These are phyloP conservation scores for Grigorovia transvaalensis DNA, from an alignment of 805 yeast genomes.

Conservation along the genomic window DNA sequence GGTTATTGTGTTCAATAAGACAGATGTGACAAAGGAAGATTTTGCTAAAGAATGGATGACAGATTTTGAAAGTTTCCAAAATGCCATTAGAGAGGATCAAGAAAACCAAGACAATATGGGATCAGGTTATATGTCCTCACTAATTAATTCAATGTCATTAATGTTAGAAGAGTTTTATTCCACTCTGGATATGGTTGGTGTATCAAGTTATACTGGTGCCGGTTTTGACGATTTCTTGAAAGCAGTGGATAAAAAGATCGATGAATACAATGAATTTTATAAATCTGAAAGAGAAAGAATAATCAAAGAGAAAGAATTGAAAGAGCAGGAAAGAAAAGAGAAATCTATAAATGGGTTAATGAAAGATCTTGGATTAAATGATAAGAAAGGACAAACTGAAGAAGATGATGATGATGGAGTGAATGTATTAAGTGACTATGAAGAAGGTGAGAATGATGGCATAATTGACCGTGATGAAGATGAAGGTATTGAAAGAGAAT, in stretches of 20 bases:
- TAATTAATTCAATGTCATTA: slow-evolving; percentile 88
- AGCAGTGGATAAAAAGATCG: slow-evolving; percentile 79
- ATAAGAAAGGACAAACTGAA: slow-evolving; percentile 9
- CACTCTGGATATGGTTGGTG: slow-evolving; percentile 84
- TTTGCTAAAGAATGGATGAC: slow-evolving; percentile 97
- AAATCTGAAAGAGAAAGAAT: slow-evolving; percentile 79
- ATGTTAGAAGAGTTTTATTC: slow-evolving; percentile 95
- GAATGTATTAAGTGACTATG: slow-evolving; percentile 39
- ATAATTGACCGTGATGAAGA: slow-evolving; percentile 36
- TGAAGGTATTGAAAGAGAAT: slow-evolving; percentile 54
- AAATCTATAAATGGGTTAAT: slow-evolving; percentile 61
- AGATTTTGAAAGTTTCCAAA: slow-evolving; percentile 87
- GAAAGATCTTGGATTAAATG: slow-evolving; percentile 72
- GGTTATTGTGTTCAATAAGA: slow-evolving; percentile 92
- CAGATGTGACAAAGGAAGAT: slow-evolving; percentile 74
- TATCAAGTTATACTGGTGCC: slow-evolving; percentile 83
- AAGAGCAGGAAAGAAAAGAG: slow-evolving; percentile 62
- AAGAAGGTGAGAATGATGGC: slow-evolving; percentile 36
- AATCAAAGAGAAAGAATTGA: slow-evolving; percentile 61
- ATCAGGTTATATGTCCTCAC: slow-evolving; percentile 88
- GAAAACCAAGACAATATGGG: slow-evolving; percentile 45
- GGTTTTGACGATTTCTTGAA: slow-evolving; percentile 86
- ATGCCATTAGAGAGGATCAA: slow-evolving; percentile 56
- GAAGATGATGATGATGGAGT: slow-evolving; percentile 41
- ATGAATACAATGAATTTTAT: slow-evolving; percentile 77